These are phyloP conservation scores for Phytophthora pseudosyringae DNA, from an alignment of 352 stramenopile species.

Conservation along the genomic window DNA sequence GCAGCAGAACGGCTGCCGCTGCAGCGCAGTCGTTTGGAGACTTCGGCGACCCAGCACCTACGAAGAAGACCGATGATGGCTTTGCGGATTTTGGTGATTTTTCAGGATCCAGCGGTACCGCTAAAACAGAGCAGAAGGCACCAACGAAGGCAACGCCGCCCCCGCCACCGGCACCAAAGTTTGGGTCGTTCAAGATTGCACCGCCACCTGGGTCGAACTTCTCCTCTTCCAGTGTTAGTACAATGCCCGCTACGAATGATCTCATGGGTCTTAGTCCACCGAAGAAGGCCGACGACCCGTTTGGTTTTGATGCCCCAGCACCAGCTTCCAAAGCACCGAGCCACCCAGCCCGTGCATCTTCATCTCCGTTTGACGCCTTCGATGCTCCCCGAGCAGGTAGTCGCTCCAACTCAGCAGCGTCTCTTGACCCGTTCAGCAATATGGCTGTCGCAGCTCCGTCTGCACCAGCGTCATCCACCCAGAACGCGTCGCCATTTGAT, in stretches of 20 bases:
- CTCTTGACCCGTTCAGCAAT: constrained; percentile 49
- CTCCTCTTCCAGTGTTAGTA: constrained; percentile 33
- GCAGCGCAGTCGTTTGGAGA: constrained; percentile 39
- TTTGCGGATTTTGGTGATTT: constrained; percentile 75
- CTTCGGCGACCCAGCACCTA: constrained; percentile 47
- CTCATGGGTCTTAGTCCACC: constrained; percentile 73
- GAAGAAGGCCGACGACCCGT: constrained; percentile 53
- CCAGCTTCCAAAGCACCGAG: constrained; percentile 22
- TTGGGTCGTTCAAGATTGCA: constrained; percentile 76
- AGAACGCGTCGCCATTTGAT: constrained; percentile 50
- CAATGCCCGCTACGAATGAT: constrained; percentile 47
- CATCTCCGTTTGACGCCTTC: constrained; percentile 53
- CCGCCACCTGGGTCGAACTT: constrained; percentile 62
- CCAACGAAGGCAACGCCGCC: constrained; percentile 38
- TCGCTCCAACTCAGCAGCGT: constrained; percentile 26
- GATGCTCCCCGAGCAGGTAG: constrained; percentile 27
- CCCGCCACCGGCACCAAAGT: constrained; percentile 33
- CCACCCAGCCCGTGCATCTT: constrained; percentile 17
- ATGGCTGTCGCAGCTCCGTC: constrained; percentile 24
- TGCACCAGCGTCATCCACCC: constrained; percentile 11
- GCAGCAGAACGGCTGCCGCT: constrained; percentile 38
- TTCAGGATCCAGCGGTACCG: constrained; percentile 24
- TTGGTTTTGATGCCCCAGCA: constrained; percentile 56
- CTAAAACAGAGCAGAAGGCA: constrained; percentile 32
- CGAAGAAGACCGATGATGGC: constrained; percentile 24